Base-by-base conservation (phyloP, 2,329 filamentous ascomycete genomes). In the Nannizziopsis barbatae region DNA sequence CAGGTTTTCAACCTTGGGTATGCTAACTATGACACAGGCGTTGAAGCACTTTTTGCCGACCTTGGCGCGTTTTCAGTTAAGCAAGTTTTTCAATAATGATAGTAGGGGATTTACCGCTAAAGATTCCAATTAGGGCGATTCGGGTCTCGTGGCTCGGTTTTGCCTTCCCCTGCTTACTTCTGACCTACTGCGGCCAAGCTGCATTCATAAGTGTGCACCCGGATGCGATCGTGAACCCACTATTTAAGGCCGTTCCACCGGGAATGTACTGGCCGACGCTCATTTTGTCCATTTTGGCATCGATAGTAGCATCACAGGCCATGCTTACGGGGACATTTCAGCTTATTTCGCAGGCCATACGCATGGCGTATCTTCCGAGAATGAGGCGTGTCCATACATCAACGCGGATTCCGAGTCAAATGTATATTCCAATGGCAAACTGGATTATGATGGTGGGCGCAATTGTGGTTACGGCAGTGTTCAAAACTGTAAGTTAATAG, bases 41-140 rank as follows among this genome's bases (percentile, higher is more conserved):
- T 85, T n/a, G 84, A 88, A 61, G 83, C 84, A 1, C 70, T 89
- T 1, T 89, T 87, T 59, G 84, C 84, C 2, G 84, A 89, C 57
- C 70, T 89, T 5, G 84, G 84, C 31, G 84, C 84, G 17, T 89
- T 89, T 33, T 55, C 53, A 39, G 53, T 51, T 20, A 53, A 52
- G 52, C 45, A 49, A 49, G 52, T 51, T 42, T 35, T 41, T 10
- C 42, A 30, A 38, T 20, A 35, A 42, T 18, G 39, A 42, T 62
- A 77, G 75, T 62, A 73, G 76, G 52, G 45, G 22, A 14, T 7
- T 47, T 42, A 51, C 38, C 39, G 43, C 45, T 54, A 52, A 54
- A 49, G 5, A 3, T 9, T 20, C 18, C 2, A 9, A 36, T 22
- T 46, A 59, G 75, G 37, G 83, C 84, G 0, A 79, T 89, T 45